Percentiles rank a stretch among this genome's conserved stretches.
These are phyloP conservation scores for Iberis amara DNA, from an alignment of 441 rosid genomes.

Conservation along the genomic window DNA sequence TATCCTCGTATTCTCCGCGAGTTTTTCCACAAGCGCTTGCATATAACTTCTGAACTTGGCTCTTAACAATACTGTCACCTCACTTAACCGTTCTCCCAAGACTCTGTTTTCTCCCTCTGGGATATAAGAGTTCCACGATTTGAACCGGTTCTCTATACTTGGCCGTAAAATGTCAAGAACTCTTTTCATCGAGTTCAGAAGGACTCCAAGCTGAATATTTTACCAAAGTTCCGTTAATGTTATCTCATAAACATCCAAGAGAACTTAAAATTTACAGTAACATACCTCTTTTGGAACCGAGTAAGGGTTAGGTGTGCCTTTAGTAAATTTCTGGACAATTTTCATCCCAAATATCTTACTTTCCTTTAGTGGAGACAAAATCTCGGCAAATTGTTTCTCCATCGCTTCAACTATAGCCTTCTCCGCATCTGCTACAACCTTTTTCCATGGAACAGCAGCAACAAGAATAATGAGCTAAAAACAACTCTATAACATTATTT, in stretches of 20 bases:
- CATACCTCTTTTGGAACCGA: constrained; percentile 74
- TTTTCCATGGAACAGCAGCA: constrained; percentile 20
- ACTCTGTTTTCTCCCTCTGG: constrained; percentile 53
- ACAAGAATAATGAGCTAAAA: constrained; percentile 6
- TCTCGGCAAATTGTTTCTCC: constrained; percentile 79
- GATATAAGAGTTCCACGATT: constrained; percentile 58
- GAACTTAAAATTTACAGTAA: background rate
- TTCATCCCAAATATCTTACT: constrained; percentile 74
- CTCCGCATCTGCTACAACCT: constrained; percentile 85
- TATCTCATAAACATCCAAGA: constrained; percentile 2
- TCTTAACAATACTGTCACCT: constrained; percentile 86
- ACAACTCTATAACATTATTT: background rate
- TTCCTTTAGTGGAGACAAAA: constrained; percentile 74
- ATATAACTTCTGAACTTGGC: constrained; percentile 76
- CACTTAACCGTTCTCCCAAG: constrained; percentile 79
- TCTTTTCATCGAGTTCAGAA: constrained; percentile 82
- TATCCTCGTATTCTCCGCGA: constrained; percentile 71
- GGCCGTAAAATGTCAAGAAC: constrained; percentile 64
- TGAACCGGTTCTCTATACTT: constrained; percentile 61
- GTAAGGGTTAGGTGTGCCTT: constrained; percentile 60
- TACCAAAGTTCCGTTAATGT: background rate
- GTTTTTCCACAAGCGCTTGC: constrained; percentile 89
- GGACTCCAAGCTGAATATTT: constrained; percentile 63
- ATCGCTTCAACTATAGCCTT: constrained; percentile 70
- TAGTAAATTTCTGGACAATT: constrained; percentile 78